These are phyloP conservation scores for Xylariaceae sp. DNA, from an alignment of 2,329 filamentous ascomycete species.

Conservation along the genomic window DNA sequence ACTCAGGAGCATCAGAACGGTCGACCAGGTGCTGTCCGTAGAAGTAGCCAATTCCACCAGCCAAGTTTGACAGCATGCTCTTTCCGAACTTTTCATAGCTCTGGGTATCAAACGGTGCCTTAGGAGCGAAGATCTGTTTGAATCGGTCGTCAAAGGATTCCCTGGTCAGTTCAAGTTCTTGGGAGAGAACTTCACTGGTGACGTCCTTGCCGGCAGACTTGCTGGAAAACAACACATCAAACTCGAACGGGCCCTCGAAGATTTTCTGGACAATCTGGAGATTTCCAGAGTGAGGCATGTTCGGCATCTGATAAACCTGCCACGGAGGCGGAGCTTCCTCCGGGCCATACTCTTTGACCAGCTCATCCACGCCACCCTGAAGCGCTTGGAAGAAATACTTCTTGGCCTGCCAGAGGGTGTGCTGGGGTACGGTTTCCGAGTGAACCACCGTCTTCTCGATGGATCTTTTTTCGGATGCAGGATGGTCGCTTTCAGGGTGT, in stretches of 20 bases:
- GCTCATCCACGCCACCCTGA: conserved; percentile 45
- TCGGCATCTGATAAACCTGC: conserved; percentile 74
- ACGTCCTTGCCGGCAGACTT: conserved; percentile 56
- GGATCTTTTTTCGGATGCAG: conserved; percentile 62
- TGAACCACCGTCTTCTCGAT: conserved; percentile 71
- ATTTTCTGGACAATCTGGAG: conserved; percentile 85
- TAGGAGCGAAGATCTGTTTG: conserved; percentile 62
- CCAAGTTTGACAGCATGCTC: conserved; percentile 87
- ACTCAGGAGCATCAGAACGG: conserved; percentile 83
- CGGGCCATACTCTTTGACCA: conserved; percentile 44
- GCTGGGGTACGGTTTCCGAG: conserved; percentile 60
- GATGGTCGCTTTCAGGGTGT: conserved; percentile 59
- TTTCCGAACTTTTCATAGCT: conserved; percentile 77
- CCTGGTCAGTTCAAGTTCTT: conserved; percentile 61
- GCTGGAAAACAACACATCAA: conserved; percentile 87
- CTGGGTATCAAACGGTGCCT: conserved; percentile 67
- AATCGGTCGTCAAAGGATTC: conserved; percentile 72
- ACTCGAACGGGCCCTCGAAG: conserved; percentile 85
- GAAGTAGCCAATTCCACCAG: conserved; percentile 95
- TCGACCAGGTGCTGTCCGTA: conserved; percentile 84
- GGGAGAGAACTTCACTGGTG: conserved; percentile 59
- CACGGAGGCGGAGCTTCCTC: conserved; percentile 74
- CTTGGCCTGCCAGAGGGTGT: conserved; percentile 81
- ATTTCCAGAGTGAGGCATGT: conserved; percentile 67
- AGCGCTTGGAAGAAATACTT: conserved; percentile 52